Evolutionary conservation across 1,284 basidiomycete species (phyloP).

Genomic region (Macrocystidia cucumis): DNA sequence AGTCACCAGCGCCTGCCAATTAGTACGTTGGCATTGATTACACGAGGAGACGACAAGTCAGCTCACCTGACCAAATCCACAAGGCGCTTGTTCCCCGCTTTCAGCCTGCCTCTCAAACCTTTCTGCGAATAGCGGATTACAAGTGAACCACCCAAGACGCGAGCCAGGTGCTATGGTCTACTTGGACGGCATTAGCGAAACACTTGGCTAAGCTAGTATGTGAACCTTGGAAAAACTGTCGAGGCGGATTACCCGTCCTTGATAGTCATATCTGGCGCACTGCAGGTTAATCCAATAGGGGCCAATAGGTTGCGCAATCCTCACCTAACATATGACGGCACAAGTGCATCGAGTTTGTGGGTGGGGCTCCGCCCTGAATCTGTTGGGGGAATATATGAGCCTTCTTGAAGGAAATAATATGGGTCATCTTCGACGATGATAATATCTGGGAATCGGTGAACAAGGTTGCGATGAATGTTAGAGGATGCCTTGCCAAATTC

Average conservation of each 20-base stretch:
- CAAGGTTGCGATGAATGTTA: background rate
- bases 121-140: slow-evolving; percentile 64
- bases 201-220: too few relatives aligned
- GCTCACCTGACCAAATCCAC: slow-evolving; percentile 60
- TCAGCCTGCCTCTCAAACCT: slow-evolving; percentile 72
- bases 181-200: too few relatives aligned
- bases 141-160: slow-evolving; percentile 77
- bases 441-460: slow-evolving; percentile 33
- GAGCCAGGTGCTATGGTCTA: slow-evolving; percentile 74
- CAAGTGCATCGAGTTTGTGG: too few relatives aligned
- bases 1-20: slow-evolving; percentile 44
- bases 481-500: slow-evolving; percentile 48
- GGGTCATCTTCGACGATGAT: slow-evolving; percentile 80
- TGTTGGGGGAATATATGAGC: slow-evolving; percentile 39
- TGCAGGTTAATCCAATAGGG: too few relatives aligned
- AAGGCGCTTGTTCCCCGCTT: slow-evolving; percentile 64
- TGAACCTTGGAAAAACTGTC: slow-evolving; percentile 83
- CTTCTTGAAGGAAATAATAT: slow-evolving; percentile 72
- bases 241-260: slow-evolving; percentile 73
- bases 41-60: background rate
- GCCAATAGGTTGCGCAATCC: too few relatives aligned
- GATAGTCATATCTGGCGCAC: slow-evolving; percentile 49
- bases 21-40: background rate
- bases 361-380: too few relatives aligned
- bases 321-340: too few relatives aligned